These are phyloP conservation scores for Lippia alba DNA, from an alignment of 305 asterid species.

Conservation along the genomic window DNA sequence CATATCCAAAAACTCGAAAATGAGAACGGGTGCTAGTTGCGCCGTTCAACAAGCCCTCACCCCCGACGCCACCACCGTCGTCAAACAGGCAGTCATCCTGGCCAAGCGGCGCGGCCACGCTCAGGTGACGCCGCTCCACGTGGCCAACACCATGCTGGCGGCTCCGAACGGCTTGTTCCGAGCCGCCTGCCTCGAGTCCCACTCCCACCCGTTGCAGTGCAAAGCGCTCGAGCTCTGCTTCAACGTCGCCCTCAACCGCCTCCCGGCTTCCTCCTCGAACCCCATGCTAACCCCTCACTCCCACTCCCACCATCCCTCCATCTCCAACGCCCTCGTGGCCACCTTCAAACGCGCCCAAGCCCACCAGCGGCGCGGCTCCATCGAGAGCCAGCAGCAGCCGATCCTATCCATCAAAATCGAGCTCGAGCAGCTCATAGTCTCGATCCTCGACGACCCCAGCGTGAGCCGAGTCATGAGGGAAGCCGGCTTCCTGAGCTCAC, in stretches of 20 bases:
- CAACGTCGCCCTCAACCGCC: slow-evolving; percentile 89
- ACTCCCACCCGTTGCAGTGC: slow-evolving; percentile 89
- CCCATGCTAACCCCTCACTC: slow-evolving; percentile 44
- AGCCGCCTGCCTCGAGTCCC: slow-evolving; percentile 71
- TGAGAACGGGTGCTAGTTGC: slow-evolving; percentile 73
- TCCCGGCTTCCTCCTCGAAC: slow-evolving; percentile 64
- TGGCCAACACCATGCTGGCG: slow-evolving; percentile 80
- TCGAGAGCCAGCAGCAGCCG: slow-evolving; percentile 73
- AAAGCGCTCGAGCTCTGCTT: slow-evolving; percentile 94
- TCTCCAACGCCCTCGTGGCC: slow-evolving; percentile 88
- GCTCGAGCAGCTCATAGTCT: slow-evolving; percentile 78
- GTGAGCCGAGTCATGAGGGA: slow-evolving; percentile 97
- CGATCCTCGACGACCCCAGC: slow-evolving; percentile 92
- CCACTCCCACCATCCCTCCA: slow-evolving; percentile 51
- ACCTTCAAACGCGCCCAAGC: slow-evolving; percentile 94
- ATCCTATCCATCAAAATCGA: slow-evolving; percentile 73
- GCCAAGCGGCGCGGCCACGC: slow-evolving; percentile 93
- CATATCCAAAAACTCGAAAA: slow-evolving; percentile 3
- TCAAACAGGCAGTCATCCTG: slow-evolving; percentile 73
- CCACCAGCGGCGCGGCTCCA: slow-evolving; percentile 85
- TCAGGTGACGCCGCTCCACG: slow-evolving; percentile 92
- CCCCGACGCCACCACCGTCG: slow-evolving; percentile 59
- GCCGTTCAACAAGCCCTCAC: slow-evolving; percentile 74
- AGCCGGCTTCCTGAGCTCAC: slow-evolving; percentile 89
- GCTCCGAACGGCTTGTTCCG: slow-evolving; percentile 58